Conservation (phyloP, 2,329 filamentous ascomycete species). For the Trichoderma afroharzianum region DNA sequence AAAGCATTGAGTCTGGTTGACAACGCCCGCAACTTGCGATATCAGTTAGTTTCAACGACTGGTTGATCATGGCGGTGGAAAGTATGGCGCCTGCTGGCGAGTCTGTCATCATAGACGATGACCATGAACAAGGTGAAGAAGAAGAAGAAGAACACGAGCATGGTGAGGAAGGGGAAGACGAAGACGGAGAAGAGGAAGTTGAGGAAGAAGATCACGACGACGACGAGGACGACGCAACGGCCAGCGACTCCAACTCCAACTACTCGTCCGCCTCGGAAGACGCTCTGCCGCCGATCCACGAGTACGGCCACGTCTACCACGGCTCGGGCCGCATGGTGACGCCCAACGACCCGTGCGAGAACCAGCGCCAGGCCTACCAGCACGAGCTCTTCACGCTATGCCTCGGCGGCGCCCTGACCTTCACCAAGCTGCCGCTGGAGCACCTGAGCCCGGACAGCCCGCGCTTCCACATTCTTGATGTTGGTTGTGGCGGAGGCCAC, state of each 20-base stretch:
- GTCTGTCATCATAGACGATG: background rate
- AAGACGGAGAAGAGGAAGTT: background rate
- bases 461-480: slow-evolving; percentile 36
- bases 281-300: slow-evolving; percentile 31
- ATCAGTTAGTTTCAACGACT: background rate
- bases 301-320: slow-evolving; percentile 36
- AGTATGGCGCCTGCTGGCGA: background rate
- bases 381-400: slow-evolving; percentile 35
- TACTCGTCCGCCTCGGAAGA: slow-evolving; percentile 36
- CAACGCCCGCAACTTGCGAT: background rate
- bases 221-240: slow-evolving; percentile 21
- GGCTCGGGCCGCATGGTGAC: slow-evolving; percentile 33
- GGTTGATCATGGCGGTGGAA: background rate
- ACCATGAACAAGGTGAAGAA: background rate
- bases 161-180: background rate
- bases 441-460: slow-evolving; percentile 19
- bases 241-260: slow-evolving; percentile 30
- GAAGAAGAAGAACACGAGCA: background rate
- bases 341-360: slow-evolving; percentile 35
- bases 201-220: slow-evolving; percentile 16
- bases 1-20: background rate
- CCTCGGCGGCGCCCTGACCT: slow-evolving; percentile 31
- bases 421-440: slow-evolving; percentile 31
- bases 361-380: slow-evolving; percentile 30
- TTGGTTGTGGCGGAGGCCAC: slow-evolving; percentile 41